These are phyloP conservation scores for Ganoderma boninense DNA, from an alignment of 1,284 basidiomycete species.

Conservation along the genomic window DNA sequence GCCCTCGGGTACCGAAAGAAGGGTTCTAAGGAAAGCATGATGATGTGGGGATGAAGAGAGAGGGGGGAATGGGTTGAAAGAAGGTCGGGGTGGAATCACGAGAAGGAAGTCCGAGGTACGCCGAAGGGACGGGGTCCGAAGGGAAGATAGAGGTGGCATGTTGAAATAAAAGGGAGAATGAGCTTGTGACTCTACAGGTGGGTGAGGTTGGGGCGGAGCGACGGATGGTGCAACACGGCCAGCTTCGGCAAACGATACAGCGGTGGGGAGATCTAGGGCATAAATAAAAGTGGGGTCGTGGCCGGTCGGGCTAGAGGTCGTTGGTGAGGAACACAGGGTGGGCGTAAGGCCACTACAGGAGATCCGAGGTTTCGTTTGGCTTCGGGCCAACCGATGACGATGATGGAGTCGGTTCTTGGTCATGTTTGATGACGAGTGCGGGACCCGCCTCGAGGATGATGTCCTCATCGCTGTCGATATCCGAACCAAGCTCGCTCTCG, in stretches of 20 bases:
- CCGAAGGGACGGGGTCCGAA: neutral
- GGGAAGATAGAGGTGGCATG: neutral
- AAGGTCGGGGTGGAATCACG: constrained; percentile 1
- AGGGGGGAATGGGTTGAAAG: neutral
- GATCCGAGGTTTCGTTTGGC: constrained; percentile 28
- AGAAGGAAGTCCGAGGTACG: constrained; percentile 1
- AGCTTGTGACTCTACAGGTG: constrained; percentile 17
- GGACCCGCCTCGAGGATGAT: constrained; percentile 76
- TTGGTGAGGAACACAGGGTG: constrained; percentile 14
- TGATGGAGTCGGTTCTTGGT: constrained; percentile 21
- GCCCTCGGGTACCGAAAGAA: neutral
- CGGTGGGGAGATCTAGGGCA: constrained; percentile 24
- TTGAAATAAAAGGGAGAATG: neutral
- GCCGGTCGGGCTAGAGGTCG: constrained; percentile 27
- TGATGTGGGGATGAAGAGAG: neutral
- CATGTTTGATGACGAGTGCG: constrained; percentile 53
- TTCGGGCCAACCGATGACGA: constrained; percentile 9
- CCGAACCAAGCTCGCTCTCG: constrained; percentile 45
- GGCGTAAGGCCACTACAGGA: constrained; percentile 4
- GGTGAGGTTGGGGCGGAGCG: neutral
- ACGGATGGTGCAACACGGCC: constrained; percentile 5
- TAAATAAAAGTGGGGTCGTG: constrained; percentile 16
- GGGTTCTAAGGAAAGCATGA: neutral
- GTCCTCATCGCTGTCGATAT: constrained; percentile 62
- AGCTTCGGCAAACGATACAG: constrained; percentile 25